A percentile compares a stretch with the other conserved stretches of the same genome.
Conservation (phyloP, 352 stramenopile species). For the Pythium dissimile region DNA sequence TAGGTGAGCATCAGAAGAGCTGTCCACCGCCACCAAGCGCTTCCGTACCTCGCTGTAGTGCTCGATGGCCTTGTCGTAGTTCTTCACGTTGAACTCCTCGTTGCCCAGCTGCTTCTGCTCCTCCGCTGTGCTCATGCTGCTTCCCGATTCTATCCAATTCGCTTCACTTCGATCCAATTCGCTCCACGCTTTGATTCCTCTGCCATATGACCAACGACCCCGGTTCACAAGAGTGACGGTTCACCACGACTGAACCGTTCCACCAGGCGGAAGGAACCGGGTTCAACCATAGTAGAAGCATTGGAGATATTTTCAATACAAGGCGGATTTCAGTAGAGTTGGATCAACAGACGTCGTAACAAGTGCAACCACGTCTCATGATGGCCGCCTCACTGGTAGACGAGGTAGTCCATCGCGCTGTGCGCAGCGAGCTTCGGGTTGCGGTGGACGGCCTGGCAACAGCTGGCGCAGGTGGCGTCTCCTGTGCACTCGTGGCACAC, state of each 20-base stretch:
- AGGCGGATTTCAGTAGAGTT: too few relatives aligned
- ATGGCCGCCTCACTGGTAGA: too few relatives aligned
- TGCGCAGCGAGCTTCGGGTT: slow-evolving; percentile 29
- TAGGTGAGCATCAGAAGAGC: too few relatives aligned
- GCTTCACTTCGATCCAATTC: background rate
- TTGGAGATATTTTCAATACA: too few relatives aligned
- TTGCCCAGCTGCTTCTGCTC: slow-evolving; percentile 52
- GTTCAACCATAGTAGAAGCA: background rate
- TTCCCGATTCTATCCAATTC: background rate
- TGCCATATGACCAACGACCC: background rate
- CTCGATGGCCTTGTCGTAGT: slow-evolving; percentile 76
- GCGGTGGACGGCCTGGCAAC: slow-evolving; percentile 45
- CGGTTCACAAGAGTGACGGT: background rate
- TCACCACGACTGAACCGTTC: slow-evolving; percentile 14
- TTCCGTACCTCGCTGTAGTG: slow-evolving; percentile 65
- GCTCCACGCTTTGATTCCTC: background rate
- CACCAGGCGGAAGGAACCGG: background rate
- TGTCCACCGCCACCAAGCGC: background rate
- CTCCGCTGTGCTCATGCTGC: slow-evolving; percentile 21
- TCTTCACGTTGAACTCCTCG: slow-evolving; percentile 85
- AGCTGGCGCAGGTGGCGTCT: slow-evolving; percentile 48
- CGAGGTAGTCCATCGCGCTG: slow-evolving; percentile 28
- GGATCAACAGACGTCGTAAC: too few relatives aligned
- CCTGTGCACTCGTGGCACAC: slow-evolving; percentile 54
- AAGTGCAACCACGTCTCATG: too few relatives aligned